Base-by-base conservation (phyloP, 768 basidiomycete genomes). In the Russula compacta region DNA sequence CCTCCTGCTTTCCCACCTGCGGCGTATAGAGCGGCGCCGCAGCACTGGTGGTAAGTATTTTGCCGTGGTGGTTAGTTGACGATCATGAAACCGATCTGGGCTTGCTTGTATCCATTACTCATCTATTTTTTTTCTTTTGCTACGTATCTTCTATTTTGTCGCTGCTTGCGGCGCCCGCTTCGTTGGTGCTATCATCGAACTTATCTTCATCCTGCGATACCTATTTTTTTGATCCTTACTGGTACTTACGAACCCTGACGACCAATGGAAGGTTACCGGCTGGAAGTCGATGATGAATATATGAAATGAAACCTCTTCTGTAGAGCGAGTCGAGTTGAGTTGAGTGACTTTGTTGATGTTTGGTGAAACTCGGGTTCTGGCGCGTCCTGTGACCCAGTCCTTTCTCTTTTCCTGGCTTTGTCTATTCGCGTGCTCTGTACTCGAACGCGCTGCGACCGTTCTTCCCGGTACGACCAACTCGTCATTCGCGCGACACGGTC, bases 1-100 rank as follows among this genome's bases (percentile, higher is more conserved):
- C 33, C 81, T 79, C 68, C 75, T 78, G 64, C 76, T 78, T 65
- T 81, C 81, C 56, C 59, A 19, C 71, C 65, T 56, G 64, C 59
- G 59, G 67, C 70, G 61, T 73, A 65, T 66, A 65, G 67, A 21
- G 58, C 32, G 44, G 59, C 58, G 19, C 64, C 59, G 15, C 56
- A 64, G 55, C 57, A 57, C 2, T 66, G 63, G 59, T 65, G 64
- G 66, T 66, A 43, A 65, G 50, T 49, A 54, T 36, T 55, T 29
- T 56, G n/a, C 15, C 21, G 49, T 52, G 48, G 63, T 57, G 55
- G 56, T 35, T 52, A 36, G 49, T 54, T 53, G 60, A 53, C 24
- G 52, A 44, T 59, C 63, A 54, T 54, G 62, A 61, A 39, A 44
- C 40, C 33, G 62, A 56, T 43, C 48, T 64, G 56, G 64, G 64